A percentile compares a stretch with the other conserved stretches of the same genome.
Conservation (phyloP, 345 rosid genomes). For the Eutrema heterophyllum region DNA sequence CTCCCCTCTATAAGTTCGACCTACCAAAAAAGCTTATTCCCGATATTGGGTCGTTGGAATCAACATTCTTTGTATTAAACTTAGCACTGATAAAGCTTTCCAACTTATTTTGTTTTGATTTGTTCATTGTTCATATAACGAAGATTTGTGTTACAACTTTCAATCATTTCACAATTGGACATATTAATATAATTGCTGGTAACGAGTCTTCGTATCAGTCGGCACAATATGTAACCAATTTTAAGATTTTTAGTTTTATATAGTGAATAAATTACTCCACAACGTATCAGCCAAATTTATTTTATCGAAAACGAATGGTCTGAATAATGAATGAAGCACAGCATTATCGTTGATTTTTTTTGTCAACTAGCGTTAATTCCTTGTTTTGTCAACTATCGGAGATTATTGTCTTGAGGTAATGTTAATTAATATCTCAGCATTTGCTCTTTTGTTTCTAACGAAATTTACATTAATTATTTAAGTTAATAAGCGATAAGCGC, state of each 20-base stretch:
- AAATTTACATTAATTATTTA: neutral
- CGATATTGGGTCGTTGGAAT: neutral
- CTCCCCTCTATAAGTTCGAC: neutral
- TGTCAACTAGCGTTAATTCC: neutral
- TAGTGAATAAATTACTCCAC: neutral
- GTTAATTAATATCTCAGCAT: neutral
- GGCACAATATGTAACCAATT: neutral
- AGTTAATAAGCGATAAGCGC: neutral
- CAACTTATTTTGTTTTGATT: neutral
- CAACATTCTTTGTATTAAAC: neutral
- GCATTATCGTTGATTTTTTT: neutral
- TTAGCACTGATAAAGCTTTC: neutral
- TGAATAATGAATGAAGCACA: neutral
- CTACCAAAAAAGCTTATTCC: neutral
- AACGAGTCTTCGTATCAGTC: neutral
- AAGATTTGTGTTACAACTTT: neutral
- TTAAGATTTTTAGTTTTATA: neutral
- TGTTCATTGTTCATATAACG: neutral
- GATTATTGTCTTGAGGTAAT: neutral
- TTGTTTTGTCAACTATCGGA: neutral
- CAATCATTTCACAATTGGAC: neutral
- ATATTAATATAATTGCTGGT: neutral
- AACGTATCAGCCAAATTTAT: neutral
- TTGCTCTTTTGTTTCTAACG: neutral
- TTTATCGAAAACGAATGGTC: slow-evolving; percentile 11